Percentiles rank a stretch among this genome's conserved stretches.
phyloP scores from a whole-genome alignment of 192 early-diverging fungal species.

The Lobosporangium transversale region DNA sequence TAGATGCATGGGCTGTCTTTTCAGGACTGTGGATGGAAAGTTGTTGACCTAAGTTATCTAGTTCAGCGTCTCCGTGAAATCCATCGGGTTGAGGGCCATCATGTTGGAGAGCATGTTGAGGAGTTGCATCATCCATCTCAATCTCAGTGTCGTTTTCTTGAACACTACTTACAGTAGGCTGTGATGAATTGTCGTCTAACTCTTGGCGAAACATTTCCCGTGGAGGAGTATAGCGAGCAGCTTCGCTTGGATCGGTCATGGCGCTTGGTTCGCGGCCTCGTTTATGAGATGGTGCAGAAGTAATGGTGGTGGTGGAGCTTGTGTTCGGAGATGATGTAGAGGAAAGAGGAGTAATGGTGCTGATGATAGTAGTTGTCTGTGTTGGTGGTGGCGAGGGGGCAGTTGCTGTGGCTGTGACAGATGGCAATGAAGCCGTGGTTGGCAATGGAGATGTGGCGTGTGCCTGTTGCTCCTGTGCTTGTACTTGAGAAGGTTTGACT shows the following conservation, averaged over 20 bases:
- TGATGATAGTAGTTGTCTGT: not conserved
- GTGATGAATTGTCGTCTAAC: constrained; percentile 7
- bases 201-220: constrained; percentile 43
- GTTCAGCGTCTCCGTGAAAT: constrained; percentile 17
- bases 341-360: not conserved
- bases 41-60: constrained; percentile 31
- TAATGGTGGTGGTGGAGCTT: not conserved
- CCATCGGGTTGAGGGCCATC: not conserved
- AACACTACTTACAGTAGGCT: not conserved
- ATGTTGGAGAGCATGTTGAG: not conserved
- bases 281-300: constrained; percentile 29
- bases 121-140: not conserved
- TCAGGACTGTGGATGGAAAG: constrained; percentile 43
- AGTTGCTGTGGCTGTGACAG: not conserved
- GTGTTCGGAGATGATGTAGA: not conserved
- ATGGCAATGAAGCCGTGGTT: not conserved
- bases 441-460: not conserved
- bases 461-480: not conserved
- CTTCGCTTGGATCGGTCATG: constrained; percentile 48
- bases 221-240: constrained; percentile 45
- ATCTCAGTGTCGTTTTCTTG: not conserved
- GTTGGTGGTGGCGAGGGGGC: not conserved
- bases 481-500: not conserved
- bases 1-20: constrained; percentile 2
- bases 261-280: constrained; percentile 44